Percentiles rank a stretch among this genome's conserved stretches.
Evolutionary conservation across 1,139 yeast species (phyloP).

Genomic region (Blastobotrys buckinghamii): DNA sequence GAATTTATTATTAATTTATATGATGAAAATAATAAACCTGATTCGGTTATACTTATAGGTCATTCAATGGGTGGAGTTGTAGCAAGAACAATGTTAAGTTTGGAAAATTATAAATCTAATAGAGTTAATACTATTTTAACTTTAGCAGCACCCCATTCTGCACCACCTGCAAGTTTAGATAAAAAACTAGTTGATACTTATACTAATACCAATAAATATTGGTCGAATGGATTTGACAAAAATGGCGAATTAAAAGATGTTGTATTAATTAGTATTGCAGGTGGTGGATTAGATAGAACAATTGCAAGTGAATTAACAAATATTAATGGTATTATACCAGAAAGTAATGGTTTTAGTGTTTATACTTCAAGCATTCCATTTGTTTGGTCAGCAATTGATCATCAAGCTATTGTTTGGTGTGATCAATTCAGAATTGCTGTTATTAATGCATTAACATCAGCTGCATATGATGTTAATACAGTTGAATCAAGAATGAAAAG

Average conservation of each 20-base stretch:
- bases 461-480: background rate
- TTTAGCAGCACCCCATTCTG: constrained; percentile 87
- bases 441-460: constrained; percentile 43
- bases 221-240: constrained; percentile 46
- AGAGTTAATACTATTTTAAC: constrained; percentile 84
- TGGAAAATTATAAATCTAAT: constrained; percentile 64
- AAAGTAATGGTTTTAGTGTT: constrained; percentile 71
- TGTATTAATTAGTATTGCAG: constrained; percentile 64
- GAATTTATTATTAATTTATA: constrained; percentile 67
- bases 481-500: background rate
- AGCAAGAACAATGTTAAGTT: constrained; percentile 69
- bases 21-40: constrained; percentile 36
- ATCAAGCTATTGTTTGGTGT: constrained; percentile 97
- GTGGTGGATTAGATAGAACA: constrained; percentile 77
- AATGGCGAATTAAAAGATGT: constrained; percentile 24
- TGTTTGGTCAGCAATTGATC: constrained; percentile 96
- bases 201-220: constrained; percentile 66
- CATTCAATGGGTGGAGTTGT: constrained; percentile 99
- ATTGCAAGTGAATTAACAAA: constrained; percentile 91
- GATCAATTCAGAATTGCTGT: constrained; percentile 69
- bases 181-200: constrained; percentile 75
- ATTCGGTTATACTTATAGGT: constrained; percentile 73
- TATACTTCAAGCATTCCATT: constrained; percentile 81
- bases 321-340: constrained; percentile 63
- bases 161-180: constrained; percentile 94